These are phyloP conservation scores for Boletus sp. DNA, from an alignment of 768 basidiomycete species.

Conservation along the genomic window DNA sequence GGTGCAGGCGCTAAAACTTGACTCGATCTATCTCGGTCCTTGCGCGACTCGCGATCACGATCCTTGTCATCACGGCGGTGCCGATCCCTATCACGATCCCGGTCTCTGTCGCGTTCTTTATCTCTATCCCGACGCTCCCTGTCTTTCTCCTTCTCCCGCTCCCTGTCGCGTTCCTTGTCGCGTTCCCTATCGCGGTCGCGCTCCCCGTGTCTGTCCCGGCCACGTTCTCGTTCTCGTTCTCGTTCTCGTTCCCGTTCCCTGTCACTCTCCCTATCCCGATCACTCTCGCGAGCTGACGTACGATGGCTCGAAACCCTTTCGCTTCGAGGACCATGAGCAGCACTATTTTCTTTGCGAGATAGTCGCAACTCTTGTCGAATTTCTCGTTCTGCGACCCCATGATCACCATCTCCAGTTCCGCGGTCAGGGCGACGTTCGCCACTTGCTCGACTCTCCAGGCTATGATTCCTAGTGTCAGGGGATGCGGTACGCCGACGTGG, in stretches of 20 bases:
- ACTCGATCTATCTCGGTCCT: slow-evolving; percentile 51
- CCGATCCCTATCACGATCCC: slow-evolving; percentile 41
- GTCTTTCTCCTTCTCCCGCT: slow-evolving; percentile 42
- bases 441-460: slow-evolving; percentile 71
- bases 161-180: slow-evolving; percentile 38
- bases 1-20: slow-evolving; percentile 35
- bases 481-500: slow-evolving; percentile 63
- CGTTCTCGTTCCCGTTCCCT: slow-evolving; percentile 49
- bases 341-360: slow-evolving; percentile 45
- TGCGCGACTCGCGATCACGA: slow-evolving; percentile 60
- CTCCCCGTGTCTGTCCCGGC: slow-evolving; percentile 46
- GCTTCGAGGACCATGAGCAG: slow-evolving; percentile 50
- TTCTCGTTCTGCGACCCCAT: slow-evolving; percentile 51
- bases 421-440: slow-evolving; percentile 63
- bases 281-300: slow-evolving; percentile 31
- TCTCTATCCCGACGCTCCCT: slow-evolving; percentile 40
- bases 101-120: slow-evolving; percentile 51
- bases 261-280: slow-evolving; percentile 44
- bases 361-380: slow-evolving; percentile 42
- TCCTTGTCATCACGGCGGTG: slow-evolving; percentile 63
- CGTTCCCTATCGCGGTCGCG: slow-evolving; percentile 48
- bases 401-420: slow-evolving; percentile 42
- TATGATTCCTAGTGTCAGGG: slow-evolving; percentile 65
- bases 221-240: slow-evolving; percentile 50
- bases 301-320: slow-evolving; percentile 49